phyloP scores from a whole-genome alignment of 352 stramenopile genomes.

The Blastocystis sp. region DNA sequence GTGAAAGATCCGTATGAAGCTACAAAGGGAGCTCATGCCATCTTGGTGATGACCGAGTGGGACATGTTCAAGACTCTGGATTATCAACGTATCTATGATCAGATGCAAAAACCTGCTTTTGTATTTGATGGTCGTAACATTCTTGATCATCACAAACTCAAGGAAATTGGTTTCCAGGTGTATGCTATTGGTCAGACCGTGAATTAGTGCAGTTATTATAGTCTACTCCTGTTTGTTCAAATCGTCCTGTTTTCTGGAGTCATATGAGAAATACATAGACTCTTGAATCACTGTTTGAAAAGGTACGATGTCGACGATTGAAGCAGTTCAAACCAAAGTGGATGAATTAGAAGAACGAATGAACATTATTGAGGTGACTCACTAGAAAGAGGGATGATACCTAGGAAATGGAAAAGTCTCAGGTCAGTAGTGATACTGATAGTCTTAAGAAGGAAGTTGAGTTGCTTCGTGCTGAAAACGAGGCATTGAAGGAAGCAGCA shows the following conservation, averaged over 20 bases:
- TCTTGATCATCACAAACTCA: conserved; percentile 83
- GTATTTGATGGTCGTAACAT: conserved; percentile 97
- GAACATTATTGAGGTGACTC: neutral
- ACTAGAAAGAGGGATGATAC: neutral
- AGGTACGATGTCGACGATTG: neutral
- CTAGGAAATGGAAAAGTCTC: conserved; percentile 35
- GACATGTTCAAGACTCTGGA: conserved; percentile 94
- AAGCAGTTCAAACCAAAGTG: neutral
- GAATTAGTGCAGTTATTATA: neutral
- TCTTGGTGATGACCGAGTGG: conserved; percentile 94
- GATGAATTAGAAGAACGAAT: conserved; percentile 23
- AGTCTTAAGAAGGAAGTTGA: neutral
- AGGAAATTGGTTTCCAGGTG: conserved; percentile 91
- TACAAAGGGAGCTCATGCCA: conserved; percentile 80
- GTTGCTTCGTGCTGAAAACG: conserved; percentile 9
- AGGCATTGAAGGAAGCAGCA: conserved; percentile 31
- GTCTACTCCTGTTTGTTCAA: too few relatives aligned
- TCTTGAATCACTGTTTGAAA: too few relatives aligned
- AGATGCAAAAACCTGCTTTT: conserved; percentile 96
- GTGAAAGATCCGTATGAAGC: conserved; percentile 80
- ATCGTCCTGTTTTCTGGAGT: too few relatives aligned
- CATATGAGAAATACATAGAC: too few relatives aligned
- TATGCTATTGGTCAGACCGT: conserved; percentile 84
- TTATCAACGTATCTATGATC: conserved; percentile 86
- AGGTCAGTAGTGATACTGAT: neutral